Evolutionary conservation across 176 grass and related monocot genomes (phyloP).

Genomic region (Poa annua): DNA sequence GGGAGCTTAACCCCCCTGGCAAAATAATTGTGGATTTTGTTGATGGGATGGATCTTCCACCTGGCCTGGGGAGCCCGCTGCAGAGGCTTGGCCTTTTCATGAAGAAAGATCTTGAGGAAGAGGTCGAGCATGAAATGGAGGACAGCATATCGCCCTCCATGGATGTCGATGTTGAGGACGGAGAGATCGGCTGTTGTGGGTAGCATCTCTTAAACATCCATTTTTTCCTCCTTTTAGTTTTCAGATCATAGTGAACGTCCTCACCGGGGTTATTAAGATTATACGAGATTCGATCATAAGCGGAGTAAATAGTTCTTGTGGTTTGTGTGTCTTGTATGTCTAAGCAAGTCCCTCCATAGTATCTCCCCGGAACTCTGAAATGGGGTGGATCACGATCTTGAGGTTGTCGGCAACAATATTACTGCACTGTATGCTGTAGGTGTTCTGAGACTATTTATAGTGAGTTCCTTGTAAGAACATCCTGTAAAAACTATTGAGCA

Average conservation of each 20-base stretch:
- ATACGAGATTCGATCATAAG: constrained; percentile 18
- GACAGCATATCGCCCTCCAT: constrained; percentile 40
- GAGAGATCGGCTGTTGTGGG: constrained; percentile 31
- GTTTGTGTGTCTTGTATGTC: not conserved
- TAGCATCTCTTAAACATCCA: not conserved
- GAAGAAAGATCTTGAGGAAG: constrained; percentile 65
- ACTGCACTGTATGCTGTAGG: not conserved
- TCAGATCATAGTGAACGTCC: not conserved
- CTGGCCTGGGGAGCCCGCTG: constrained; percentile 57
- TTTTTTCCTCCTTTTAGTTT: not conserved
- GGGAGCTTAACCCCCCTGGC: constrained; percentile 39
- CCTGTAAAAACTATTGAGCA: not conserved
- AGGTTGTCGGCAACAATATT: not conserved
- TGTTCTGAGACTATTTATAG: not conserved
- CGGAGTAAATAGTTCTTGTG: not conserved
- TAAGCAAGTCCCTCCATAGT: not conserved
- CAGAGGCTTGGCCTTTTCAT: constrained; percentile 80
- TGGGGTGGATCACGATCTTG: not conserved
- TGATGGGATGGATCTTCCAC: constrained; percentile 46
- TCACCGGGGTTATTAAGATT: constrained; percentile 24
- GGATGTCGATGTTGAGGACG: constrained; percentile 60
- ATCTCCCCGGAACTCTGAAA: not conserved
- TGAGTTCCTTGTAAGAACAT: not conserved
- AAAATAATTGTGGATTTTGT: constrained; percentile 52
- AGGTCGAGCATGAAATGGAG: constrained; percentile 55